phyloP scores from a whole-genome alignment of 805 yeast genomes.

The Candida ascalaphidarum region DNA sequence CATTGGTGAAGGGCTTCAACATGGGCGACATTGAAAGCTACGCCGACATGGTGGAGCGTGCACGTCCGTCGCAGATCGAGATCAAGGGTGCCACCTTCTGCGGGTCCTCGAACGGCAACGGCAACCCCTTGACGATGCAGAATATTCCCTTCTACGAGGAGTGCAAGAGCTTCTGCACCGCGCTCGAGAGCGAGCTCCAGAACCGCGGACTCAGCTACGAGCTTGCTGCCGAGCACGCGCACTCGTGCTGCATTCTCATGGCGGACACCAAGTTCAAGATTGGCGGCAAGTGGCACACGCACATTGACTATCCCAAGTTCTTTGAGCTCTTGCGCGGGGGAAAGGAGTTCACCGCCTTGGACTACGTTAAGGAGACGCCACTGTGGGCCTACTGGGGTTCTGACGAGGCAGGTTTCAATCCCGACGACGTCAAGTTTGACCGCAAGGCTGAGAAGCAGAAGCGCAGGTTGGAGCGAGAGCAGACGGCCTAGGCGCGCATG shows the following conservation, averaged over 20 bases:
- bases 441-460: slow-evolving; percentile 54
- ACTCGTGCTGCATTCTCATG: slow-evolving; percentile 82
- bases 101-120: slow-evolving; percentile 78
- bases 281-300: slow-evolving; percentile 77
- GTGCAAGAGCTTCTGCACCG: slow-evolving; percentile 66
- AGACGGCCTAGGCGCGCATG: too few species aligned
- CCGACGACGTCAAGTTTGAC: slow-evolving; percentile 65
- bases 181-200: slow-evolving; percentile 52
- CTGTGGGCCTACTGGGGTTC: slow-evolving; percentile 90
- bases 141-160: slow-evolving; percentile 93
- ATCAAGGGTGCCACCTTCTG: slow-evolving; percentile 94
- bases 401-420: slow-evolving; percentile 80
- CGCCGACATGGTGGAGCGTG: slow-evolving; percentile 79
- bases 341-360: slow-evolving; percentile 63
- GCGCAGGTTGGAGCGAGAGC: slow-evolving; percentile 34
- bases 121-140: slow-evolving; percentile 89
- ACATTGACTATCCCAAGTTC: slow-evolving; percentile 72
- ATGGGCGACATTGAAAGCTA: slow-evolving; percentile 73
- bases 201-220: slow-evolving; percentile 66
- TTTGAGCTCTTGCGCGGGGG: slow-evolving; percentile 66
- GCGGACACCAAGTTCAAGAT: slow-evolving; percentile 69
- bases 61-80: slow-evolving; percentile 80
- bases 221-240: slow-evolving; percentile 92
- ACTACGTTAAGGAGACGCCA: slow-evolving; percentile 75
- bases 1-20: slow-evolving; percentile 88